Base-by-base conservation (phyloP, 2,329 filamentous ascomycete species). In the Aureobasidium sp. region DNA sequence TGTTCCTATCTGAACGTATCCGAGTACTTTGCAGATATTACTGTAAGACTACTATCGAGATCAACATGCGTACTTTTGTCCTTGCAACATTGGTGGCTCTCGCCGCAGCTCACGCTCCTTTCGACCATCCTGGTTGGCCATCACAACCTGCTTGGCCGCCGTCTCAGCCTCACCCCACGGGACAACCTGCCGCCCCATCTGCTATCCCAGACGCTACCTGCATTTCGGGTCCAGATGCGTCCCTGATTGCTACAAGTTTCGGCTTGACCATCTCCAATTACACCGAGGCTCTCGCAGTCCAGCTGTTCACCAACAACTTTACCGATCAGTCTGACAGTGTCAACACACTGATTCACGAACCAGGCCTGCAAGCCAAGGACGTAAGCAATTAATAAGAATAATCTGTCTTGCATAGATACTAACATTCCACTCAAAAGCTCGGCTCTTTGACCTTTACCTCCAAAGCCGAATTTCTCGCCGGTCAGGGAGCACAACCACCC, bases 291-390 rank as follows among this genome's bases (percentile, higher is more conserved):
- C 60, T 68, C 39, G 70, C 71, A 31, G 64, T 69, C 27, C 63
- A 62, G 2, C 59, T 68, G 14, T 66, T 72, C 22, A 59, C 66
- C 25, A 27, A 53, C 1, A 62, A 69, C 65, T 72, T 71, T 63
- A 69, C 64, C 63, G 71, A 73, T 66, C 71, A 71, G 63, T 68
- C 69, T 48, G 69, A 70, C 60, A 67, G 67, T 62, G 71, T 72
- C 65, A 73, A 72, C 65, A 68, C 69, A 8, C 59, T 73, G 17
- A 73, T 73, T 3, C 37, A 61, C n/a, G 48, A 44, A 3, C 37
- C 47, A 22, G 47, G 37, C 6, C 14, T 61, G 27, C 37, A 34
- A 44, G 17, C 47, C 8, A 3, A 42, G 29, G 47, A 51, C 5
- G 58, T 61, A 45, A 52, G 48, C 3, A 12, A 17, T 7, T 6